Conservation (phyloP, 2,329 filamentous ascomycete genomes). For the Clarireedia hainanense region DNA sequence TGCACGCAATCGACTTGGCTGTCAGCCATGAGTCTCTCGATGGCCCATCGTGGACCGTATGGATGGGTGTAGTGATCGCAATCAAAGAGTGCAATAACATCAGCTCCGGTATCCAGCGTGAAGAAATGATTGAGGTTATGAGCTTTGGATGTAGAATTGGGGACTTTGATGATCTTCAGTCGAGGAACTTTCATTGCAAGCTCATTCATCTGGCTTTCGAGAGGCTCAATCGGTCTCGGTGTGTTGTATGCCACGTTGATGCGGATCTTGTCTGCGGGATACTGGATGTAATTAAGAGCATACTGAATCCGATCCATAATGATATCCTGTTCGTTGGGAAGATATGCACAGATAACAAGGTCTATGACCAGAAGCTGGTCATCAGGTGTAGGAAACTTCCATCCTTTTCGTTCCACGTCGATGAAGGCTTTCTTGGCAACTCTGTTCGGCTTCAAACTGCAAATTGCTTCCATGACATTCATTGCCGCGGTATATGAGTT, state of each 20-base stretch:
- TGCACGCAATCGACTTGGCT: slow-evolving; percentile 39
- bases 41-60: slow-evolving; percentile 40
- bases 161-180: slow-evolving; percentile 39
- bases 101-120: slow-evolving; percentile 35
- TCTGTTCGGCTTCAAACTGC: slow-evolving; percentile 31
- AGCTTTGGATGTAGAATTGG: slow-evolving; percentile 40
- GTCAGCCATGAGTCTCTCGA: slow-evolving; percentile 37
- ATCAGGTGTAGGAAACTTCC: slow-evolving; percentile 35
- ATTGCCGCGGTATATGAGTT: slow-evolving; percentile 37
- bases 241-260: slow-evolving; percentile 43
- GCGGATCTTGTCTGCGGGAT: slow-evolving; percentile 38
- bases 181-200: slow-evolving; percentile 33
- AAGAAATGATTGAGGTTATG: slow-evolving; percentile 44
- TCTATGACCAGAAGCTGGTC: slow-evolving; percentile 36
- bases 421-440: slow-evolving; percentile 31
- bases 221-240: slow-evolving; percentile 36
- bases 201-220: slow-evolving; percentile 35
- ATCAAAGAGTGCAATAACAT: slow-evolving; percentile 41
- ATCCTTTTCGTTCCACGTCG: slow-evolving; percentile 32
- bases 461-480: slow-evolving; percentile 35
- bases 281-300: slow-evolving; percentile 38
- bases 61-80: slow-evolving; percentile 44
- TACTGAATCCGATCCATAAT: slow-evolving; percentile 40
- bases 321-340: slow-evolving; percentile 44
- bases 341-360: slow-evolving; percentile 40